phyloP scores from a whole-genome alignment of 2,329 filamentous ascomycete genomes.

The Ambrosiella cleistominuta region DNA sequence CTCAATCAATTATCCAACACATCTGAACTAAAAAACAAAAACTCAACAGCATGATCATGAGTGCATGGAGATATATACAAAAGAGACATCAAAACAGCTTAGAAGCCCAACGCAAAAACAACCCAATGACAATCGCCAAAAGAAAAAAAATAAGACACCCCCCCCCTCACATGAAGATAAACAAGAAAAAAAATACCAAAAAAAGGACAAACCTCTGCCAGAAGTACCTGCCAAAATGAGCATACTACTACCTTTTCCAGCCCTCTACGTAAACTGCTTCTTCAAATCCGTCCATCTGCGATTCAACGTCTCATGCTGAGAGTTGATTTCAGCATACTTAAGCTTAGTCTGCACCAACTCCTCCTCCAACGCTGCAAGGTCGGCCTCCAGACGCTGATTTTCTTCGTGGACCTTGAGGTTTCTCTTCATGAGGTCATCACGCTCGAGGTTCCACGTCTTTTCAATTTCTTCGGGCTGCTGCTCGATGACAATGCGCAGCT shows the following conservation, averaged over 20 bases:
- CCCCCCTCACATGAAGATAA: neutral
- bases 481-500: constrained; percentile 73
- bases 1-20: neutral
- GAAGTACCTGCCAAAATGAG: neutral
- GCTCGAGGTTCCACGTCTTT: constrained; percentile 60
- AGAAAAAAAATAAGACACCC: neutral
- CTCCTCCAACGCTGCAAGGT: constrained; percentile 80
- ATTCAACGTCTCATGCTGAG: constrained; percentile 51
- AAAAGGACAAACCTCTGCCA: neutral
- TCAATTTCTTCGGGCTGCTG: constrained; percentile 82
- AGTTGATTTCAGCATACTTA: constrained; percentile 74
- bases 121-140: neutral
- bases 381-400: constrained; percentile 74
- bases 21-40: neutral
- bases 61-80: neutral
- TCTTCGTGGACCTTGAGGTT: constrained; percentile 90
- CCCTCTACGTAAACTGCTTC: constrained; percentile 31
- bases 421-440: constrained; percentile 79
- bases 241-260: neutral
- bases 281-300: constrained; percentile 64
- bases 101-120: constrained; percentile 1
- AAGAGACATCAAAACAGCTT: neutral
- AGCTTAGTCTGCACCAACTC: constrained; percentile 87
- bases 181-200: constrained; percentile 4
- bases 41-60: neutral